Percentiles rank a stretch among this genome's conserved stretches.
Conservation (phyloP, 2,329 filamentous ascomycete genomes). For the Penicillium sp. region DNA sequence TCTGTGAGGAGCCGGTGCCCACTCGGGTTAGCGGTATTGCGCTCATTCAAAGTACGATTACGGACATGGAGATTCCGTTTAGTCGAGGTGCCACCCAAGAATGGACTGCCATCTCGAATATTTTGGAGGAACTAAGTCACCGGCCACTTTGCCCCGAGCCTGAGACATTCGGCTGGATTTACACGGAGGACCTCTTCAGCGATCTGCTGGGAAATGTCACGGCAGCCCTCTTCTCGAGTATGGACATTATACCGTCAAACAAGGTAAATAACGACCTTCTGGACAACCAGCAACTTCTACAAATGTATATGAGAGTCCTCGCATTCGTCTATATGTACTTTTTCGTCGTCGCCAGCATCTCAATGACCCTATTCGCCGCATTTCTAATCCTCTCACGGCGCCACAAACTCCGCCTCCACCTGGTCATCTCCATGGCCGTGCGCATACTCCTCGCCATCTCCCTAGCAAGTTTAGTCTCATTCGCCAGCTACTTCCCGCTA, state of each 20-base stretch:
- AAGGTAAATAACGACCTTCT: constrained; percentile 25
- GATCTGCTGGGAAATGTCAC: constrained; percentile 40
- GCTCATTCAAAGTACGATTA: constrained; percentile 37
- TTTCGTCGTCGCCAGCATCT: constrained; percentile 35
- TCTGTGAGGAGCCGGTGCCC: constrained; percentile 38
- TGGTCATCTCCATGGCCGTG: constrained; percentile 24
- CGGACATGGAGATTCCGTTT: constrained; percentile 41
- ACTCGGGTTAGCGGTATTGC: constrained; percentile 25
- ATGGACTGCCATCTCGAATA: constrained; percentile 30
- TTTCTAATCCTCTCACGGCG: constrained; percentile 31
- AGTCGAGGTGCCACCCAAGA: constrained; percentile 31
- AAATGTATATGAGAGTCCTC: constrained; percentile 36
- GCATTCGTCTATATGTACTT: constrained; percentile 41
- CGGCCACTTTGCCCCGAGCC: constrained; percentile 29
- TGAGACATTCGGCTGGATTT: constrained; percentile 16
- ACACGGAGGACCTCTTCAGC: constrained; percentile 28
- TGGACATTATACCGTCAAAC: constrained; percentile 35
- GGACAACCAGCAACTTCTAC: constrained; percentile 30
- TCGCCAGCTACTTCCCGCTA: constrained; percentile 31
- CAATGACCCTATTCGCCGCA: constrained; percentile 36
- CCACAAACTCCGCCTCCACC: constrained; percentile 21
- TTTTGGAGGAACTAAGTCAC: constrained; percentile 30
- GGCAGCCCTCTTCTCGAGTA: constrained; percentile 39
- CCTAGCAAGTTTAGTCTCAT: constrained; percentile 28
- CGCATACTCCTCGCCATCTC: constrained; percentile 30